Evolutionary conservation across 1,284 basidiomycete species (phyloP).

Genomic region (Peniophora sp.): DNA sequence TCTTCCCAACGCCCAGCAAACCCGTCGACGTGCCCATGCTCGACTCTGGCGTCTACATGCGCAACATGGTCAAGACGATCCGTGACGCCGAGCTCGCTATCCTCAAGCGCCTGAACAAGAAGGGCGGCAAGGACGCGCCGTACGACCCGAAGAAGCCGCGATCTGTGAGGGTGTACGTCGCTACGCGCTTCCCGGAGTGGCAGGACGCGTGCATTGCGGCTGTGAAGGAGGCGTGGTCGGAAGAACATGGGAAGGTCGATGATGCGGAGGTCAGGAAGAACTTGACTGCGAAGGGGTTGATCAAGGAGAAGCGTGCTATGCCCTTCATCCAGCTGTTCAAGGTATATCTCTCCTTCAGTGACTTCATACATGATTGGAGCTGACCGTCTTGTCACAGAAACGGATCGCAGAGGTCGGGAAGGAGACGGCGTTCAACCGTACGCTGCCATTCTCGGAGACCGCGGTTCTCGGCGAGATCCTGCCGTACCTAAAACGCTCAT

Average conservation of each 20-base stretch:
- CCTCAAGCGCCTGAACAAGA: slow-evolving; percentile 69
- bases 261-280: slow-evolving; percentile 74
- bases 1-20: slow-evolving; percentile 63
- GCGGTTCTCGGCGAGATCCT: slow-evolving; percentile 68
- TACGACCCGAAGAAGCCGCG: slow-evolving; percentile 85
- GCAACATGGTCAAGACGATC: slow-evolving; percentile 79
- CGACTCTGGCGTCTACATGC: slow-evolving; percentile 80
- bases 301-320: slow-evolving; percentile 96
- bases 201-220: slow-evolving; percentile 79
- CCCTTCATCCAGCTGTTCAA: slow-evolving; percentile 93
- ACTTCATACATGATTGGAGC: too few relatives aligned
- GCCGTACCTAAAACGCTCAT: slow-evolving; percentile 80
- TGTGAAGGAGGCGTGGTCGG: slow-evolving; percentile 66
- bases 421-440: slow-evolving; percentile 79
- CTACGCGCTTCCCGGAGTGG: slow-evolving; percentile 90
- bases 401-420: slow-evolving; percentile 77
- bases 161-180: slow-evolving; percentile 83
- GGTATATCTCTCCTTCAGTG: too few relatives aligned
- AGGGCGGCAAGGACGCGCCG: slow-evolving; percentile 42
- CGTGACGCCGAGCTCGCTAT: slow-evolving; percentile 82
- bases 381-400: slow-evolving; percentile 51
- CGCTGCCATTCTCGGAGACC: slow-evolving; percentile 81
- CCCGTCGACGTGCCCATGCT: slow-evolving; percentile 56
- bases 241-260: slow-evolving; percentile 63
- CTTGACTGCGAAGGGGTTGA: slow-evolving; percentile 69